Percentiles rank a stretch among this genome's conserved stretches.
Conservation (phyloP, 805 yeast genomes). For the Cyberlindnera maritima region DNA sequence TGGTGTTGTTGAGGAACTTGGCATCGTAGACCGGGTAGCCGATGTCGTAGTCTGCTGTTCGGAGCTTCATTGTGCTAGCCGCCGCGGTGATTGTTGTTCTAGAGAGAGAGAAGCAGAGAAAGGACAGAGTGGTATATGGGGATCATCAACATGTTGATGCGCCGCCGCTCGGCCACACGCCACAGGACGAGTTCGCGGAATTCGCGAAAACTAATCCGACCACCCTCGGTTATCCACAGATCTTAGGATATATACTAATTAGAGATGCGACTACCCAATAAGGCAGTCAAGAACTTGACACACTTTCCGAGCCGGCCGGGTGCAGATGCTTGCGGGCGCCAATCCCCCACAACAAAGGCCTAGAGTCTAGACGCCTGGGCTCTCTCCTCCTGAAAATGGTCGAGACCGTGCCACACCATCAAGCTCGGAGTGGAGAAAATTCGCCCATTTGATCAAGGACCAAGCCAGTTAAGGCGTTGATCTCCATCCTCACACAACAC, state of each 20-base stretch:
- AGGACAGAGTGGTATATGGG: not conserved
- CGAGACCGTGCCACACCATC: too few relatives aligned
- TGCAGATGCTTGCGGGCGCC: not conserved
- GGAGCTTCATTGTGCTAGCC: slow-evolving; percentile 21
- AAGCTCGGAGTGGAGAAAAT: too few relatives aligned
- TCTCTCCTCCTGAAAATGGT: not conserved
- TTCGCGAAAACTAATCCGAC: too few relatives aligned
- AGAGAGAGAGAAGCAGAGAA: not conserved
- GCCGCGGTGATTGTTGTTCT: not conserved
- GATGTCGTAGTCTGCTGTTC: slow-evolving; percentile 25
- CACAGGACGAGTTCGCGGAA: not conserved
- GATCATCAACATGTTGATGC: not conserved
- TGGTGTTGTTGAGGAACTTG: slow-evolving; percentile 60
- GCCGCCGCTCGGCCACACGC: not conserved
- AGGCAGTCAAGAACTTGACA: not conserved
- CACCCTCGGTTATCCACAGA: too few relatives aligned
- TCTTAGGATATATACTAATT: too few relatives aligned
- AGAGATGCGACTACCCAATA: not conserved
- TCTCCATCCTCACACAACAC: too few relatives aligned
- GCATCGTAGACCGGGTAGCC: slow-evolving; percentile 85
- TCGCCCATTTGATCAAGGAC: too few relatives aligned
- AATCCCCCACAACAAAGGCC: not conserved
- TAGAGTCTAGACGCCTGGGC: too few relatives aligned
- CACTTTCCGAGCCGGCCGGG: not conserved
- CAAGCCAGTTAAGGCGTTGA: too few relatives aligned